Percentiles rank a stretch among this genome's conserved stretches.
Conservation (phyloP, 1,284 basidiomycete species). For the Cutaneotrichosporon cutaneum region DNA sequence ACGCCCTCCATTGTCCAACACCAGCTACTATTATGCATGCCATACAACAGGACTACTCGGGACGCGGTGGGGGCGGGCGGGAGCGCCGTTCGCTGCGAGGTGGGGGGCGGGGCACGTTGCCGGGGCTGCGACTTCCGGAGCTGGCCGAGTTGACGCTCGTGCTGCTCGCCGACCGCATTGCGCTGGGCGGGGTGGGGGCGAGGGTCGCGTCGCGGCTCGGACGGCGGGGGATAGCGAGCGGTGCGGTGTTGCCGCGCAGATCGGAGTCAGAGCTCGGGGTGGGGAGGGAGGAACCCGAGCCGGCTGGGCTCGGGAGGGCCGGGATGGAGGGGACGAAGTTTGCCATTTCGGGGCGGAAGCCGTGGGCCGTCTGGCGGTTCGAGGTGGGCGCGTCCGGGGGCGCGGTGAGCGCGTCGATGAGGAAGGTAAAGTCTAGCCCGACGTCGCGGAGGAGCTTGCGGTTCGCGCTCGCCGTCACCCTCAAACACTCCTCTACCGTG, state of each 20-base stretch:
- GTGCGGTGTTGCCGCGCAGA: conserved; percentile 22
- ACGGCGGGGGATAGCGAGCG: conserved; percentile 22
- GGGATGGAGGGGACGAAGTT: neutral
- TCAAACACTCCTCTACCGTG: conserved; percentile 71
- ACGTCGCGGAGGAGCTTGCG: conserved; percentile 86
- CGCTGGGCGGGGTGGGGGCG: conserved; percentile 1
- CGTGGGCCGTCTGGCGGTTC: conserved; percentile 5
- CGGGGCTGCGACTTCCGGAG: conserved; percentile 1
- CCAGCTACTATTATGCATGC: neutral
- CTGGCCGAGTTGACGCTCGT: neutral
- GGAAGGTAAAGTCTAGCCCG: conserved; percentile 85
- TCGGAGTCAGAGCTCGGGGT: neutral
- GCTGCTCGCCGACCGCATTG: conserved; percentile 8
- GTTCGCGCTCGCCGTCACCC: conserved; percentile 72
- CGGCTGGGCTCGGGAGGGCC: neutral
- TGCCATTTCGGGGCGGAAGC: conserved; percentile 5
- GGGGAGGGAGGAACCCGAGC: neutral
- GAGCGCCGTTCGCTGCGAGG: conserved; percentile 22
- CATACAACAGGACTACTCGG: conserved; percentile 8
- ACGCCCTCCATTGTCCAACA: no score
- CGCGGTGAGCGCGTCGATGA: conserved; percentile 58
- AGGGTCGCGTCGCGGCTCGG: neutral
- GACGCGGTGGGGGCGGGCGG: conserved; percentile 5
- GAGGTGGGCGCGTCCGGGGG: neutral
- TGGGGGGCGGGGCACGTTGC: conserved; percentile 15